Evolutionary conservation across 495 filamentous ascomycete genomes (phyloP).

Genomic region (Penicillium steckii): DNA sequence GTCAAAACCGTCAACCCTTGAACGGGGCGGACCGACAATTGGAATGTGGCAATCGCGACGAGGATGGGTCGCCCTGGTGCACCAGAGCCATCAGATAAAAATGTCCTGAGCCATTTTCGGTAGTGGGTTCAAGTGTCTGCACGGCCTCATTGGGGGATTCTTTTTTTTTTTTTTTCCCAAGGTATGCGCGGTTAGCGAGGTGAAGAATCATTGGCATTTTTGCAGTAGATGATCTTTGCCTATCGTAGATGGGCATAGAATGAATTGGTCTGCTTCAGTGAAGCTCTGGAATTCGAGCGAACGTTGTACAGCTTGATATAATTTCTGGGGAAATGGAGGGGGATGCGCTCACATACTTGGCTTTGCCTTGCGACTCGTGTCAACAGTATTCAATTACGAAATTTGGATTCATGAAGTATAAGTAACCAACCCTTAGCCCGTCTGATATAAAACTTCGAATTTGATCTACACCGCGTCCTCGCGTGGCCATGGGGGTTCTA

Average conservation of each 20-base stretch:
- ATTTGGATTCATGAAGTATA: too few species aligned
- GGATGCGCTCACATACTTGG: background rate
- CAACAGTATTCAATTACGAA: background rate
- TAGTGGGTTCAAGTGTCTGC: background rate
- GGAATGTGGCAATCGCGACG: slow-evolving; percentile 18
- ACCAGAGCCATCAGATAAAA: slow-evolving; percentile 6
- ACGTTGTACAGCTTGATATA: background rate
- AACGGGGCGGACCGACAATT: slow-evolving; percentile 15
- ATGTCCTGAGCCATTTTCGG: background rate
- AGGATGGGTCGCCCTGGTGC: too few species aligned
- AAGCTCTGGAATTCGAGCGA: slow-evolving; percentile 5
- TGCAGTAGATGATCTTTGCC: slow-evolving; percentile 8
- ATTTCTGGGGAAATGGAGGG: slow-evolving; percentile 1
- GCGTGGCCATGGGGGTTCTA: too few species aligned
- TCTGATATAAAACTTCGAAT: too few species aligned
- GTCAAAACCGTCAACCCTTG: background rate
- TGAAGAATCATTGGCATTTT: slow-evolving; percentile 6
- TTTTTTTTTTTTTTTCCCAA: too few species aligned
- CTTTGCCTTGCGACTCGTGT: background rate
- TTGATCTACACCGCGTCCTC: too few species aligned
- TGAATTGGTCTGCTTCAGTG: background rate
- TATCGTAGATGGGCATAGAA: background rate
- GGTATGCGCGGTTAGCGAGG: slow-evolving; percentile 8
- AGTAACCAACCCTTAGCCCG: too few species aligned
- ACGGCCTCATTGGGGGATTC: background rate